Conservation (phyloP, 2,329 filamentous ascomycete genomes). For the Thermothelomyces thermophilus region DNA sequence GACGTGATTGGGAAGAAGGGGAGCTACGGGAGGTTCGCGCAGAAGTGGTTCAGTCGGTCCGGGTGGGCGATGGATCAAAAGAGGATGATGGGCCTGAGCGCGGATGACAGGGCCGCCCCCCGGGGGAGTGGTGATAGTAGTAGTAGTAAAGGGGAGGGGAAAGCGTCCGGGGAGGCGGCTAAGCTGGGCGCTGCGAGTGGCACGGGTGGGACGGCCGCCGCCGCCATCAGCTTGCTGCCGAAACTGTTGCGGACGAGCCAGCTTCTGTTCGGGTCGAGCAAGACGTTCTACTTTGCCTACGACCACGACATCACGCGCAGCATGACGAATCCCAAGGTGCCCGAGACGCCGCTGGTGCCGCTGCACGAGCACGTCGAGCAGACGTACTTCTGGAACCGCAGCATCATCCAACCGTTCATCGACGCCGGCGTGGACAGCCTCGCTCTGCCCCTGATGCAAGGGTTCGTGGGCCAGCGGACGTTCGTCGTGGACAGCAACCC, state of each 20-base stretch:
- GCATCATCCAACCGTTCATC: constrained; percentile 68
- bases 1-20: constrained; percentile 81
- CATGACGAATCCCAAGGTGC: constrained; percentile 34
- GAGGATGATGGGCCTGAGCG: constrained; percentile 61
- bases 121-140: not conserved
- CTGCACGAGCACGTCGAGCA: constrained; percentile 68
- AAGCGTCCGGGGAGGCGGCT: constrained; percentile 25
- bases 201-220: constrained; percentile 31
- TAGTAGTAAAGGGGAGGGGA: constrained; percentile 23
- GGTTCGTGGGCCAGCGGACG: constrained; percentile 80
- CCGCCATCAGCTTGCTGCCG: constrained; percentile 56
- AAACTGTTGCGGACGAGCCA: constrained; percentile 79
- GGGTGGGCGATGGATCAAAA: constrained; percentile 71
- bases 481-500: constrained; percentile 66
- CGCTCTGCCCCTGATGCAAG: constrained; percentile 80
- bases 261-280: constrained; percentile 72
- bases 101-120: constrained; percentile 24
- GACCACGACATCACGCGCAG: constrained; percentile 83
- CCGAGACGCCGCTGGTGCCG: constrained; percentile 44
- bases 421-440: constrained; percentile 64
- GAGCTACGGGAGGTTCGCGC: constrained; percentile 81
- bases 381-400: constrained; percentile 85
- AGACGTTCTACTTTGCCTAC: constrained; percentile 92
- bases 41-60: constrained; percentile 82
- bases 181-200: constrained; percentile 19